phyloP scores from a whole-genome alignment of 2,329 filamentous ascomycete genomes.

The Aureobasidium sp. region DNA sequence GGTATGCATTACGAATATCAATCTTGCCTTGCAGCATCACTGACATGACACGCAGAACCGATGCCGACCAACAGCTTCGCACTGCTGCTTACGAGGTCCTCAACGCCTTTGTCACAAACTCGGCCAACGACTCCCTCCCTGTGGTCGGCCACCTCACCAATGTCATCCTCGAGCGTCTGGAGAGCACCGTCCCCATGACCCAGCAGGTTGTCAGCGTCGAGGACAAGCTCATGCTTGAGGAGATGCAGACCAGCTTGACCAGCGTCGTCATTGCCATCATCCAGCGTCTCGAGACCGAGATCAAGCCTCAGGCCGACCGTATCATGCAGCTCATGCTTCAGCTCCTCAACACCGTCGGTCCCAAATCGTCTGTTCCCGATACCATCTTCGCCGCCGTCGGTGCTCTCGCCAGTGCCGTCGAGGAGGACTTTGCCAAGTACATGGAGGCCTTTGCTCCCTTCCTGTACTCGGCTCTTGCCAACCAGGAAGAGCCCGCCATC shows the following conservation, averaged over 20 bases:
- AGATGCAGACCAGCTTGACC: conserved; percentile 93
- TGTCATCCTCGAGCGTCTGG: conserved; percentile 82
- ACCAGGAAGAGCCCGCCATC: conserved; percentile 88
- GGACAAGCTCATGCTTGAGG: conserved; percentile 89
- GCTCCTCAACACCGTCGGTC: conserved; percentile 67
- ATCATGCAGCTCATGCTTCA: conserved; percentile 88
- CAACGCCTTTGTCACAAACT: conserved; percentile 86
- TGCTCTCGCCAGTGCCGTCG: conserved; percentile 81
- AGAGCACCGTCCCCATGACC: conserved; percentile 84
- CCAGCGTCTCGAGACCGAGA: conserved; percentile 82
- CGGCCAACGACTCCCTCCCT: conserved; percentile 75
- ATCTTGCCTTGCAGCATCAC: not conserved
- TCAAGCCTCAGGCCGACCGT: conserved; percentile 80
- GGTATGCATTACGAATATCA: conserved; percentile 32
- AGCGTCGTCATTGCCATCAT: conserved; percentile 90
- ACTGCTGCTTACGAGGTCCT: conserved; percentile 97
- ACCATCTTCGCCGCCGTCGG: conserved; percentile 88
- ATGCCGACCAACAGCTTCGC: conserved; percentile 80
- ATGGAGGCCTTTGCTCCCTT: conserved; percentile 93
- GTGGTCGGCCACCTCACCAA: conserved; percentile 77
- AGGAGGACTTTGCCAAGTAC: conserved; percentile 91
- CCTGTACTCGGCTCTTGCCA: conserved; percentile 87
- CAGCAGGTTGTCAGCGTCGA: conserved; percentile 93
- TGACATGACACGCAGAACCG: conserved; percentile 39
- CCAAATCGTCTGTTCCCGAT: conserved; percentile 91